Conservation (phyloP, 1,284 basidiomycete species). For the Leccinum fallax region DNA sequence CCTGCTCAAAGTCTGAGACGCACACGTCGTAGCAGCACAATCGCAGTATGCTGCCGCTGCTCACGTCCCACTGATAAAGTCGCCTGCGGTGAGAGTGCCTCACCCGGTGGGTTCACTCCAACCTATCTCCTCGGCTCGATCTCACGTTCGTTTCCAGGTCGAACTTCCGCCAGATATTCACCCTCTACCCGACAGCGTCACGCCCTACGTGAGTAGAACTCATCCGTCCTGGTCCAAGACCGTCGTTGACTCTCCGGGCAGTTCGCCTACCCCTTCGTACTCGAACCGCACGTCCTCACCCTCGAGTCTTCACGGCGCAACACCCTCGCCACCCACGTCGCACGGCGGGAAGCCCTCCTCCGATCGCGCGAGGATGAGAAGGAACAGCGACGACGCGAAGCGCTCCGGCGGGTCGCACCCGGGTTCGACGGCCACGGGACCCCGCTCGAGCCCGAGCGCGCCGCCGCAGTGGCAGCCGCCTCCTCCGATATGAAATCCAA, state of each 20-base stretch:
- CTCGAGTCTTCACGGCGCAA: conserved; percentile 69
- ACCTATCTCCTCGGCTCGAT: neutral
- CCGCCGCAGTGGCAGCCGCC: neutral
- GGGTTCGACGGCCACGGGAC: conserved; percentile 66
- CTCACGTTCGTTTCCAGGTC: conserved; percentile 51
- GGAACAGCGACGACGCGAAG: conserved; percentile 74
- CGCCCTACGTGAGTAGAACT: conserved; percentile 70
- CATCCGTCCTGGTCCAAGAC: neutral
- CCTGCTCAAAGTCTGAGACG: conserved; percentile 1
- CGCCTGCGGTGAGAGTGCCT: conserved; percentile 87
- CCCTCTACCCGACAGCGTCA: conserved; percentile 86
- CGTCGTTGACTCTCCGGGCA: conserved; percentile 35
- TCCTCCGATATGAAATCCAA: neutral
- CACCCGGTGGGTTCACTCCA: conserved; percentile 54
- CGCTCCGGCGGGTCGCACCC: conserved; percentile 71
- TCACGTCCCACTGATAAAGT: conserved; percentile 85
- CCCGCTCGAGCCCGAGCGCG: conserved; percentile 55
- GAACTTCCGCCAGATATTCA: conserved; percentile 87
- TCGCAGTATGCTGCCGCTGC: conserved; percentile 75
- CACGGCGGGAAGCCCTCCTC: conserved; percentile 71
- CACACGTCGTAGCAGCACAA: conserved; percentile 18
- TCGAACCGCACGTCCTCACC: conserved; percentile 82
- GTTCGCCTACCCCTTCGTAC: conserved; percentile 94
- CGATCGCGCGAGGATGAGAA: conserved; percentile 75
- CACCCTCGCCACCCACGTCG: conserved; percentile 64